Conservation (phyloP, 2,329 filamentous ascomycete genomes). For the Talaromyces marneffei region DNA sequence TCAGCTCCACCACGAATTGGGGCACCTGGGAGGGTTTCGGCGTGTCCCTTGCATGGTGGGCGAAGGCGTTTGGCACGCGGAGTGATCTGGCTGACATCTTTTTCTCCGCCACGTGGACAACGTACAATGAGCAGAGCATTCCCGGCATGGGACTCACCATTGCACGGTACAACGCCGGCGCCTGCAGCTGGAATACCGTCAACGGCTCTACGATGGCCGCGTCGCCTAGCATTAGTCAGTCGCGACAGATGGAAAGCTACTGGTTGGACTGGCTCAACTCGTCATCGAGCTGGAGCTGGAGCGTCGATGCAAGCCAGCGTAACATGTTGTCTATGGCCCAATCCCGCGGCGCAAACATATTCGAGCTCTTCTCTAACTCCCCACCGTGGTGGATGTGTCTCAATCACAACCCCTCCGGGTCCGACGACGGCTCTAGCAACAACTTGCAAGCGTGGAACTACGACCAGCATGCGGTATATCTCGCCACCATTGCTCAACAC, state of each 20-base stretch:
- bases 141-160: not conserved
- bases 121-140: not conserved
- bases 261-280: not conserved
- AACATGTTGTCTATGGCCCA: not conserved
- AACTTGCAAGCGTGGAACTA: conserved; percentile 3
- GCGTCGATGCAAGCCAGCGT: not conserved
- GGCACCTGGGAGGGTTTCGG: conserved; percentile 4
- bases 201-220: not conserved
- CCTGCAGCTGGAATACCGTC: conserved; percentile 1
- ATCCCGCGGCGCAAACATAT: conserved; percentile 1
- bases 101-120: not conserved
- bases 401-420: conserved; percentile 2
- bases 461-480: conserved; percentile 3
- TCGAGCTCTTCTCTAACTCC: conserved; percentile 2
- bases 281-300: not conserved
- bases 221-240: not conserved
- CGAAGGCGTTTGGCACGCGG: not conserved
- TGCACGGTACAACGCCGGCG: conserved; percentile 1
- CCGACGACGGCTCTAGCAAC: not conserved
- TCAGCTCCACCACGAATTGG: conserved; percentile 3
- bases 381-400: conserved; percentile 4
- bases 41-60: conserved; percentile 5
- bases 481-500: not conserved
- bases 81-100: not conserved
- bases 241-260: conserved; percentile 2